A percentile compares a stretch with the other conserved stretches of the same genome.
Evolutionary conservation across 345 rosid species (phyloP).

Genomic region (Heritiera littoralis): DNA sequence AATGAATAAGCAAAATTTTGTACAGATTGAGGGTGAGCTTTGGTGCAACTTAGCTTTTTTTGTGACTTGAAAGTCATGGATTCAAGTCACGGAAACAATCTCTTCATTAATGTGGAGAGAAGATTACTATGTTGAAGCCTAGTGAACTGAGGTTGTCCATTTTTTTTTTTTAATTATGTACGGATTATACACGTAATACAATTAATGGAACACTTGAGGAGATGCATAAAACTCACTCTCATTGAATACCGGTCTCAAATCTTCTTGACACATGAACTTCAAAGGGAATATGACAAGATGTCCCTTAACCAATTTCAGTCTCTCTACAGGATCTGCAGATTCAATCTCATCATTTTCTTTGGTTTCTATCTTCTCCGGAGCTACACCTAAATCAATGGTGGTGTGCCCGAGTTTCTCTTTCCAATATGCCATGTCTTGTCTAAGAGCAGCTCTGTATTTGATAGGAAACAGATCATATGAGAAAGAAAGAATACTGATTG

Average conservation of each 20-base stretch:
- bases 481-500: not conserved
- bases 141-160: too few relatives aligned
- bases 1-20: not conserved
- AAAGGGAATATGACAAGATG: slow-evolving; percentile 80
- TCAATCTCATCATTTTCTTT: slow-evolving; percentile 29
- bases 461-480: not conserved
- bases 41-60: too few relatives aligned
- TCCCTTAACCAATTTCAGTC: slow-evolving; percentile 55
- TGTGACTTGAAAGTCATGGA: too few relatives aligned
- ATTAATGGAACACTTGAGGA: slow-evolving; percentile 71
- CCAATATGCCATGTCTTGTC: slow-evolving; percentile 54
- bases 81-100: too few relatives aligned
- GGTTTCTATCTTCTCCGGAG: slow-evolving; percentile 54
- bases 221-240: slow-evolving; percentile 87
- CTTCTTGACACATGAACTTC: slow-evolving; percentile 80
- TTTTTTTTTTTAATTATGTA: too few relatives aligned
- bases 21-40: not conserved
- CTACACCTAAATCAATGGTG: slow-evolving; percentile 82
- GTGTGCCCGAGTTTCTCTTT: slow-evolving; percentile 72
- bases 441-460: slow-evolving; percentile 59
- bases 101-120: too few relatives aligned
- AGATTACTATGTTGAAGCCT: too few relatives aligned
- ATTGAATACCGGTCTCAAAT: slow-evolving; percentile 70
- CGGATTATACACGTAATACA: not conserved
- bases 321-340: slow-evolving; percentile 48